A percentile compares a stretch with the other conserved stretches of the same genome.
Conservation (phyloP, 2,329 filamentous ascomycete genomes). For the Paecilomyces sp. region DNA sequence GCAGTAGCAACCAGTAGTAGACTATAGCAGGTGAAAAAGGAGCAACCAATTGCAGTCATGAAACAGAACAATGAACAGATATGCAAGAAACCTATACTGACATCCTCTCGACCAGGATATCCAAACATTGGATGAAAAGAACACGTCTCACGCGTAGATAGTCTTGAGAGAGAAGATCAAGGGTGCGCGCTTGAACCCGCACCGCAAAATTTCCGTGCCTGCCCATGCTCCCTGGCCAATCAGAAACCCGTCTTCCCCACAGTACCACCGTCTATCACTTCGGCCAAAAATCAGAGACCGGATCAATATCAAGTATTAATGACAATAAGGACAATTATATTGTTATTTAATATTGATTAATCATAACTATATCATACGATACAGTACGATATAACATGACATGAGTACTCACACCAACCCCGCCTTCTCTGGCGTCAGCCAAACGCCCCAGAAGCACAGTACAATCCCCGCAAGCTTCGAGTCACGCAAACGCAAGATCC, state of each 20-base stretch:
- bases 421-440: background rate
- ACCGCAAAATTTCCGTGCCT: too few species aligned
- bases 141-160: background rate
- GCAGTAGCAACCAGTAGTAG: background rate
- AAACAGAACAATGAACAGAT: background rate
- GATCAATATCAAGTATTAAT: too few species aligned
- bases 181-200: too few species aligned
- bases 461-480: slow-evolving; percentile 38
- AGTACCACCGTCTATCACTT: background rate
- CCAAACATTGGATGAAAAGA: too few species aligned
- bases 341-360: too few species aligned
- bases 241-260: background rate
- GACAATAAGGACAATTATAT: too few species aligned
- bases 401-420: background rate
- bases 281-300: background rate
- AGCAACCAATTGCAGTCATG: background rate
- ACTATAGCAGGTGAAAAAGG: background rate
- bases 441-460: background rate
- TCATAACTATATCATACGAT: too few species aligned
- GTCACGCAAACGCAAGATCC: slow-evolving; percentile 63
- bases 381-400: background rate
- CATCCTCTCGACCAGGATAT: background rate
- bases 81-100: background rate
- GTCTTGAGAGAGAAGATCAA: too few species aligned
- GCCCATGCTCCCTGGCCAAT: background rate